These are phyloP conservation scores for Ploettnerulaceae sp. DNA, from an alignment of 2,329 filamentous ascomycete genomes.

Conservation along the genomic window DNA sequence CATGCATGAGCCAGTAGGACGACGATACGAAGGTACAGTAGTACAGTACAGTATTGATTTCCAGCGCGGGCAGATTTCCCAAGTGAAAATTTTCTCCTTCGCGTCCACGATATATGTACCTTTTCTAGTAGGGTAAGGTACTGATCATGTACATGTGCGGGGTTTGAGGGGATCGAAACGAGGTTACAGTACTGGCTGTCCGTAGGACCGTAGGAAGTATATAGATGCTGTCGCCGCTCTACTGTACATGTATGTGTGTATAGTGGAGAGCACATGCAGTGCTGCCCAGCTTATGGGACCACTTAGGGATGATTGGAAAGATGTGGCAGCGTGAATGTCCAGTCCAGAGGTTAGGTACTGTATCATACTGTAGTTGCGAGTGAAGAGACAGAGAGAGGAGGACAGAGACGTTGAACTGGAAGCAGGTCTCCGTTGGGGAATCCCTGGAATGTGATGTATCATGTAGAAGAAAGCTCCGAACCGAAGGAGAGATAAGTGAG, in stretches of 20 bases:
- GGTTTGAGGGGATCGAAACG: no score
- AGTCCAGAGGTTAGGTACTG: neutral
- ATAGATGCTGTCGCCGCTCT: no score
- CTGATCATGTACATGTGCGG: no score
- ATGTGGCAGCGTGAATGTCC: constrained; percentile 21
- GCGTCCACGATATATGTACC: neutral
- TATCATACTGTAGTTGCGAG: no score
- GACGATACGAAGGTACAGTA: no score
- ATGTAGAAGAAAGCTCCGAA: neutral
- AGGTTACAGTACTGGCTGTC: no score
- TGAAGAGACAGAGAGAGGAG: no score
- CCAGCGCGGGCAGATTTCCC: neutral
- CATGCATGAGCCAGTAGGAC: constrained; percentile 1
- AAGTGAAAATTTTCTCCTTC: constrained; percentile 1
- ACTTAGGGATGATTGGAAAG: constrained; percentile 18
- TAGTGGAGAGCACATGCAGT: constrained; percentile 9
- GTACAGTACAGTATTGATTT: neutral
- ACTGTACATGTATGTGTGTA: neutral
- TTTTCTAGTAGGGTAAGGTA: neutral
- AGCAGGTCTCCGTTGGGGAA: no score
- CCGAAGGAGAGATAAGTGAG: neutral
- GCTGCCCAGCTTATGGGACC: constrained; percentile 11
- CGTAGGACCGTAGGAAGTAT: no score
- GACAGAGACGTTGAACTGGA: no score
- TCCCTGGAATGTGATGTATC: constrained; percentile 8